Evolutionary conservation across 2,329 filamentous ascomycete species (phyloP).

Genomic region (Cladosporium phlei): DNA sequence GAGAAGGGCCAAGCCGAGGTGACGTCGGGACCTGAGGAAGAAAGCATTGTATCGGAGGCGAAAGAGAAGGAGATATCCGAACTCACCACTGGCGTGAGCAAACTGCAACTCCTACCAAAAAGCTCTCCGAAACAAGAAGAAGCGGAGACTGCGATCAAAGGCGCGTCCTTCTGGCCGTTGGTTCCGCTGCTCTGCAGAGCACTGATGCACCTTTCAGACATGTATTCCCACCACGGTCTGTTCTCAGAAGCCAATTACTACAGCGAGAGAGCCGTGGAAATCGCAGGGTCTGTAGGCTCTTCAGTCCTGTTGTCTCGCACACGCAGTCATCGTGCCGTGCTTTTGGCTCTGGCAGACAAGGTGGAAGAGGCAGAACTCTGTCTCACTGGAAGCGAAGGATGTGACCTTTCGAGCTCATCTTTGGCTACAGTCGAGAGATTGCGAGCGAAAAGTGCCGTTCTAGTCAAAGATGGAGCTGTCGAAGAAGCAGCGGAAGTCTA

Average conservation of each 20-base stretch:
- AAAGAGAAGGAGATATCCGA: conserved; percentile 13
- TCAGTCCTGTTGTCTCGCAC: conserved; percentile 17
- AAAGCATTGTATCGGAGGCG: not conserved
- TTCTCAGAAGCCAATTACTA: conserved; percentile 87
- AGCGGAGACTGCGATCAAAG: conserved; percentile 38
- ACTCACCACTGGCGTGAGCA: conserved; percentile 27
- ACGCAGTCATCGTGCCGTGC: conserved; percentile 20
- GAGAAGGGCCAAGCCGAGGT: not conserved
- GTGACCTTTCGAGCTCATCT: conserved; percentile 8
- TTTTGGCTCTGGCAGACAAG: conserved; percentile 23
- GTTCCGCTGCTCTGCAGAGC: conserved; percentile 68
- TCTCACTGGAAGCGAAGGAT: conserved; percentile 17
- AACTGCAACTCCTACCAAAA: conserved; percentile 34
- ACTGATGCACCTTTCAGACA: conserved; percentile 66
- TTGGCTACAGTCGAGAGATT: conserved; percentile 19
- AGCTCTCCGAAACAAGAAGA: conserved; percentile 29
- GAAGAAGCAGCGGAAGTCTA: conserved; percentile 19
- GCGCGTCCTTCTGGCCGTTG: conserved; percentile 73
- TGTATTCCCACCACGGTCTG: conserved; percentile 80
- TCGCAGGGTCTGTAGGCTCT: conserved; percentile 50
- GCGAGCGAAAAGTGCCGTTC: conserved; percentile 21
- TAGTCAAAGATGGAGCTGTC: conserved; percentile 19
- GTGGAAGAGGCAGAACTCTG: conserved; percentile 30
- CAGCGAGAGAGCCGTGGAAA: conserved; percentile 73
- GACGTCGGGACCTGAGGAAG: not conserved